These are phyloP conservation scores for Juglanconis oblonga DNA, from an alignment of 2,329 filamentous ascomycete species.

Conservation along the genomic window DNA sequence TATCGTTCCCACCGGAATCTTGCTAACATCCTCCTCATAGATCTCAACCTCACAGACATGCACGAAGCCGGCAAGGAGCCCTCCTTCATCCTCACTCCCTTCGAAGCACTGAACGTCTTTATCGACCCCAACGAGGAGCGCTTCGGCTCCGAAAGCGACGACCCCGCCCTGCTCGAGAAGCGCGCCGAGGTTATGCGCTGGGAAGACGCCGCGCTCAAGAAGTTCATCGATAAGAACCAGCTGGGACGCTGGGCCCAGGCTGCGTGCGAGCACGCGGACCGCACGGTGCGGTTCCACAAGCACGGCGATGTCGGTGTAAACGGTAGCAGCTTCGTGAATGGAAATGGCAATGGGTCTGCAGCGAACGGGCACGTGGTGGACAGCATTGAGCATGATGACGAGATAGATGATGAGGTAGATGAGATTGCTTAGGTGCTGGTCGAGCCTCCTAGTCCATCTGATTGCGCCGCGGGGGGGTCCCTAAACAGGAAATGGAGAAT, in stretches of 20 bases:
- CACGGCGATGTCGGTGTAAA: constrained; percentile 1
- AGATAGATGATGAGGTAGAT: constrained; percentile 14
- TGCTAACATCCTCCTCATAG: constrained; percentile 26
- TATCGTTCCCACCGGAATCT: constrained; percentile 18
- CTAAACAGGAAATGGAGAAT: background rate
- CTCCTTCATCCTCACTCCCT: constrained; percentile 47
- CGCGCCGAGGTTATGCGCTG: constrained; percentile 69
- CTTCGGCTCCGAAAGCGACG: constrained; percentile 48
- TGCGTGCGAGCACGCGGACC: constrained; percentile 36
- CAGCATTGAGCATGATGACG: constrained; percentile 7
- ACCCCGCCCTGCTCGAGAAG: constrained; percentile 62
- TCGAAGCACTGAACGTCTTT: constrained; percentile 57
- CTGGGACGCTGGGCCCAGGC: constrained; percentile 64
- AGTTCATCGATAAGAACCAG: constrained; percentile 64
- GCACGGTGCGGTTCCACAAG: constrained; percentile 7
- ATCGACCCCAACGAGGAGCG: constrained; percentile 60
- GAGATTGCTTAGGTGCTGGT: constrained; percentile 1
- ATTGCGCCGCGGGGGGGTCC: background rate
- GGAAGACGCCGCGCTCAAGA: constrained; percentile 66
- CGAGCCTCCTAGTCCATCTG: background rate
- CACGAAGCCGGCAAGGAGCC: constrained; percentile 37
- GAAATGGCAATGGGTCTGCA: background rate
- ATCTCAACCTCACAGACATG: constrained; percentile 1
- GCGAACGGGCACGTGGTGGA: constrained; percentile 12
- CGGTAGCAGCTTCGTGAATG: constrained; percentile 3